Percentiles rank a stretch among this genome's conserved stretches.
These are phyloP conservation scores for Ballota nigra DNA, from an alignment of 257 asterid species.

Conservation along the genomic window DNA sequence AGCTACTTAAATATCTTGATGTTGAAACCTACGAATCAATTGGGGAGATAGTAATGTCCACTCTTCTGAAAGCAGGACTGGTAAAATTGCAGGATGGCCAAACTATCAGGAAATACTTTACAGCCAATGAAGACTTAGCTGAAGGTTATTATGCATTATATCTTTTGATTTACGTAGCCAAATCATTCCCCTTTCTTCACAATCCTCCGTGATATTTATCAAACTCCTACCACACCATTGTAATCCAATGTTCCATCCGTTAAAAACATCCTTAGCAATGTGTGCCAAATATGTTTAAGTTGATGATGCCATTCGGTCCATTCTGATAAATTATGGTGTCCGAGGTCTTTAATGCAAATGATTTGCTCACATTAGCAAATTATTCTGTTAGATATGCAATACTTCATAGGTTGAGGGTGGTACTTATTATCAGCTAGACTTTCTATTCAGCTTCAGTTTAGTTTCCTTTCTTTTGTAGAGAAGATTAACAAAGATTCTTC, in stretches of 20 bases:
- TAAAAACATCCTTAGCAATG: neutral
- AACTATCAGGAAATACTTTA: constrained; percentile 50
- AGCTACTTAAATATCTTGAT: constrained; percentile 81
- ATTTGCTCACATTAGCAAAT: neutral
- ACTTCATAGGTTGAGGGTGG: neutral
- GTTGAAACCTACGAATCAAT: constrained; percentile 95
- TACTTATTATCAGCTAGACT: constrained; percentile 6
- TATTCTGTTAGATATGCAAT: constrained; percentile 11
- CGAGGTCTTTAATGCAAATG: constrained; percentile 9
- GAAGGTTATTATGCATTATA: constrained; percentile 53
- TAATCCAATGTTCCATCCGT: constrained; percentile 2
- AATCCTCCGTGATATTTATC: neutral
- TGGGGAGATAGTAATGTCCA: constrained; percentile 70
- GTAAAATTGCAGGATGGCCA: constrained; percentile 64
- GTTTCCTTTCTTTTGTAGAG: neutral
- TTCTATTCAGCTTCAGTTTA: neutral
- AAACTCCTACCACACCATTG: constrained; percentile 5
- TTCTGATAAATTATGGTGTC: neutral
- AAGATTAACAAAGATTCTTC: neutral
- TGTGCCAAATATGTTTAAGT: neutral
- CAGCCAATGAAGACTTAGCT: constrained; percentile 36
- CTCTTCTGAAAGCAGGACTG: constrained; percentile 64
- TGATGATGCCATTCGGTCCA: neutral
- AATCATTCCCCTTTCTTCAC: neutral
- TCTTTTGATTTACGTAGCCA: constrained; percentile 4